A percentile compares a stretch with the other conserved stretches of the same genome.
Conservation (phyloP, 257 asterid species). For the Ilex aquifolium region DNA sequence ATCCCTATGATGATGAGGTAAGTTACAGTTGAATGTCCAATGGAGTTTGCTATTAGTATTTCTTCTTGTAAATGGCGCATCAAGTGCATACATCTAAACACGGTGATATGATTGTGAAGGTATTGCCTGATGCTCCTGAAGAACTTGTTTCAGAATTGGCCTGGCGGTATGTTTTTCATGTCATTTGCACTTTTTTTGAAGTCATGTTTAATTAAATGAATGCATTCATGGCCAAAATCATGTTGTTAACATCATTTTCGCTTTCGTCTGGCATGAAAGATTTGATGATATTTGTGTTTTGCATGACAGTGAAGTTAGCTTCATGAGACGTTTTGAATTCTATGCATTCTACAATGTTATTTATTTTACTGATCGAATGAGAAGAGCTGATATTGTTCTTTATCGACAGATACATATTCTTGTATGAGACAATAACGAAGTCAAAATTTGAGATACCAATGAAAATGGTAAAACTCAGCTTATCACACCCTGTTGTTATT, state of each 20-base stretch:
- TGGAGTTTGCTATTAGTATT: neutral
- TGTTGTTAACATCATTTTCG: too few species aligned
- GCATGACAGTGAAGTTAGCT: too few species aligned
- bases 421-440: slow-evolving; percentile 76
- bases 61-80: neutral
- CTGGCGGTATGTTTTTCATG: slow-evolving; percentile 58
- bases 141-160: slow-evolving; percentile 87
- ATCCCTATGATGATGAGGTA: slow-evolving; percentile 92
- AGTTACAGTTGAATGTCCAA: neutral
- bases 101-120: slow-evolving; percentile 27
- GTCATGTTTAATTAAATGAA: neutral
- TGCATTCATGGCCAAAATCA: too few species aligned
- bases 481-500: neutral
- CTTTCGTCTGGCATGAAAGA: too few species aligned
- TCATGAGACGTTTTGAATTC: too few species aligned
- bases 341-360: too few species aligned
- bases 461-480: slow-evolving; percentile 34
- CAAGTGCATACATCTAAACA: slow-evolving; percentile 2
- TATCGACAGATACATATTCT: slow-evolving; percentile 64
- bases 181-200: slow-evolving; percentile 6
- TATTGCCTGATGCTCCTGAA: slow-evolving; percentile 88
- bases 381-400: neutral
- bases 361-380: too few species aligned
- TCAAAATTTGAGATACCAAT: slow-evolving; percentile 55
- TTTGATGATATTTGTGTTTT: too few species aligned